Evolutionary conservation across 768 basidiomycete genomes (phyloP).

Genomic region (Cyathus striatus): DNA sequence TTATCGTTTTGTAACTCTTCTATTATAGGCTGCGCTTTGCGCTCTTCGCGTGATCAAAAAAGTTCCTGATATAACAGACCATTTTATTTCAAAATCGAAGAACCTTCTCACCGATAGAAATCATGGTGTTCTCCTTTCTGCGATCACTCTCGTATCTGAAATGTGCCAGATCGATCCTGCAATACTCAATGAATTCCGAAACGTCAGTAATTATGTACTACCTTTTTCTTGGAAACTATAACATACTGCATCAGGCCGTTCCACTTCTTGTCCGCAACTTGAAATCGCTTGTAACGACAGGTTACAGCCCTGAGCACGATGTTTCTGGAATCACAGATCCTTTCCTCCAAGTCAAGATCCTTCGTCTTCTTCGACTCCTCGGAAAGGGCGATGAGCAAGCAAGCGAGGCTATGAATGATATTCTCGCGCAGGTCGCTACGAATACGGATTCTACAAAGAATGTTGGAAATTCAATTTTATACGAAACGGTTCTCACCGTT

Average conservation of each 20-base stretch:
- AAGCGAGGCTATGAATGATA: slow-evolving; percentile 97
- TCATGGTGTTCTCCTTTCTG: slow-evolving; percentile 92
- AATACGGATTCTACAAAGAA: slow-evolving; percentile 98
- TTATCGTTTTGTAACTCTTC: slow-evolving; percentile 6
- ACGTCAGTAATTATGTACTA: slow-evolving; percentile 45
- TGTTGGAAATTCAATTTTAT: slow-evolving; percentile 95
- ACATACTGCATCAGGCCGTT: slow-evolving; percentile 57
- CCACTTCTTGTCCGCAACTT: slow-evolving; percentile 91
- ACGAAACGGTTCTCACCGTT: slow-evolving; percentile 95
- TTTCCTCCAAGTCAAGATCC: slow-evolving; percentile 89
- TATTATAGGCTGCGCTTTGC: slow-evolving; percentile 81
- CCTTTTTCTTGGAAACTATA: neutral
- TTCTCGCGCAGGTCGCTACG: slow-evolving; percentile 98
- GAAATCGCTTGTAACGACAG: slow-evolving; percentile 91
- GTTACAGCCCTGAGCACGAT: slow-evolving; percentile 97
- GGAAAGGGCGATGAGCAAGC: slow-evolving; percentile 82
- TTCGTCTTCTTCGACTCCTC: slow-evolving; percentile 84
- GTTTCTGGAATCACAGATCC: slow-evolving; percentile 99
- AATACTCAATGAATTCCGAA: slow-evolving; percentile 82
- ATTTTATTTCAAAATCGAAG: slow-evolving; percentile 85
- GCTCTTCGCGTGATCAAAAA: slow-evolving; percentile 92
- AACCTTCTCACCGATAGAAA: slow-evolving; percentile 92
- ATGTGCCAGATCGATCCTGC: slow-evolving; percentile 80
- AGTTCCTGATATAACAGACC: slow-evolving; percentile 93
- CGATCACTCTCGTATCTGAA: slow-evolving; percentile 91